These are phyloP conservation scores for Tylopilus subfusipes DNA, from an alignment of 768 basidiomycete genomes.

Conservation along the genomic window DNA sequence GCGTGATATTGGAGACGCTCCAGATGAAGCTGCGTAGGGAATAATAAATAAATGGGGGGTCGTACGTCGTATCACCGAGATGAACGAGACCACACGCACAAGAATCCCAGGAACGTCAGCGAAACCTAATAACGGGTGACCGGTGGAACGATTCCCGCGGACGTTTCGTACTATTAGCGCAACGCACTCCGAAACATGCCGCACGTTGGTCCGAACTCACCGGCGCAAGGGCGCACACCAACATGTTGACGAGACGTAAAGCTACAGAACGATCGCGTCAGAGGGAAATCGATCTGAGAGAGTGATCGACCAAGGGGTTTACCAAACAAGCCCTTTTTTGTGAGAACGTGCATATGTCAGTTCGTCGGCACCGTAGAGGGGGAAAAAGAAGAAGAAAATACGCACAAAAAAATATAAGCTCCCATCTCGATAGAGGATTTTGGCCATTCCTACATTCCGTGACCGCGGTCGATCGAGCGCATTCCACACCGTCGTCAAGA, in stretches of 20 bases:
- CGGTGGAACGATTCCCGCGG: too few species aligned
- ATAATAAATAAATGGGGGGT: too few species aligned
- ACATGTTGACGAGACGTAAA: conserved; percentile 21
- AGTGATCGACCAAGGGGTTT: neutral
- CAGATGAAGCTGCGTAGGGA: too few species aligned
- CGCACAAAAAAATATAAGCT: conserved; percentile 28
- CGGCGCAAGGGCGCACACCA: conserved; percentile 20
- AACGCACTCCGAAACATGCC: neutral
- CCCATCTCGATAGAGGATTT: conserved; percentile 29
- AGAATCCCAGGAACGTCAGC: conserved; percentile 19
- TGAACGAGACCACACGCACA: too few species aligned
- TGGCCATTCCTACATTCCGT: conserved; percentile 14
- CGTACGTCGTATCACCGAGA: too few species aligned
- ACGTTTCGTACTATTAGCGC: neutral
- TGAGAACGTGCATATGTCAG: neutral
- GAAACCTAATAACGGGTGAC: conserved; percentile 5
- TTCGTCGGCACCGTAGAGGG: neutral
- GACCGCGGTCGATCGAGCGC: conserved; percentile 26
- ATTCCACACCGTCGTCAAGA: conserved; percentile 29
- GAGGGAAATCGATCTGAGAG: neutral
- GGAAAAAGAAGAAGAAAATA: neutral
- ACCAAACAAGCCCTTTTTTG: conserved; percentile 30
- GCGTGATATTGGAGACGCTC: too few species aligned
- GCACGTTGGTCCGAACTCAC: conserved; percentile 14
- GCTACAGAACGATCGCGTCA: conserved; percentile 4